phyloP scores from a whole-genome alignment of 2,329 filamentous ascomycete species.

The Xylariaceae sp. region DNA sequence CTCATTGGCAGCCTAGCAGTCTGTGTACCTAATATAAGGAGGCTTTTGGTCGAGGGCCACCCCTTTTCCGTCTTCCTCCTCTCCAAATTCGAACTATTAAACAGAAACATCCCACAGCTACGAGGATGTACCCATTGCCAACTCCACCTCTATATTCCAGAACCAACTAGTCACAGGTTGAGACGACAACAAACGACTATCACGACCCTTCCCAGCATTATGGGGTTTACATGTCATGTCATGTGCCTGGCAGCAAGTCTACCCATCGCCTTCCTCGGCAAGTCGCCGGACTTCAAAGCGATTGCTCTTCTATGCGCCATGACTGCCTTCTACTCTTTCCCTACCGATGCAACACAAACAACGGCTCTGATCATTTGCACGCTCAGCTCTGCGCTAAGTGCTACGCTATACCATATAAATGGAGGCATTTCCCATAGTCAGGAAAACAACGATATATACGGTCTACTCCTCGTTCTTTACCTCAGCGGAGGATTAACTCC shows the following conservation, averaged over 20 bases:
- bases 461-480: constrained; percentile 9
- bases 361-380: constrained; percentile 10
- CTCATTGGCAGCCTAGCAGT: too few relatives aligned
- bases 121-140: too few relatives aligned
- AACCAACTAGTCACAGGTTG: too few relatives aligned
- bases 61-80: too few relatives aligned
- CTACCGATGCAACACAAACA: constrained; percentile 11
- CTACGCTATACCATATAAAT: constrained; percentile 12
- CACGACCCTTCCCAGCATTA: constrained; percentile 9
- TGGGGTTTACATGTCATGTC: constrained; percentile 9
- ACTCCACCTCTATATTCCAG: too few relatives aligned
- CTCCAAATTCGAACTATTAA: too few relatives aligned
- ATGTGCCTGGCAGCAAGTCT: constrained; percentile 11
- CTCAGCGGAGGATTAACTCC: constrained; percentile 9
- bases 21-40: too few relatives aligned
- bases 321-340: constrained; percentile 12
- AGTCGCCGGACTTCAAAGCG: constrained; percentile 11
- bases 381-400: constrained; percentile 11
- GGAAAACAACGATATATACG: constrained; percentile 12
- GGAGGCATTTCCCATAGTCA: constrained; percentile 10
- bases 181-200: too few relatives aligned
- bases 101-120: too few relatives aligned
- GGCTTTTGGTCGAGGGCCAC: too few relatives aligned
- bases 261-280: constrained; percentile 11
- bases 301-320: constrained; percentile 12